Conservation (phyloP, 2,329 filamentous ascomycete species). For the Stachybotrys elegans region DNA sequence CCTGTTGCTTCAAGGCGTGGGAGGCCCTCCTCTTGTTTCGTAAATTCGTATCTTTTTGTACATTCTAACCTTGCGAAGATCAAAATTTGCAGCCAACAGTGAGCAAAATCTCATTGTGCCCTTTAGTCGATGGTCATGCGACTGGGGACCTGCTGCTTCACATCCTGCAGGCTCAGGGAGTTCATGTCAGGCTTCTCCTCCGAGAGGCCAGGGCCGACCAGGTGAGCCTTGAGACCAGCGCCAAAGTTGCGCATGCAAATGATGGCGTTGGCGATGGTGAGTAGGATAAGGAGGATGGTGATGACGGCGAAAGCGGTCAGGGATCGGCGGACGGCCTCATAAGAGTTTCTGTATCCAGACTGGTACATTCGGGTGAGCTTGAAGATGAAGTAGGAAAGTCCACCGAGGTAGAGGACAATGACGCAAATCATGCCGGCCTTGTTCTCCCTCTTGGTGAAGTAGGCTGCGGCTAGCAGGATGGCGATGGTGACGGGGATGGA, state of each 20-base stretch:
- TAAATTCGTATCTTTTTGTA: constrained; percentile 33
- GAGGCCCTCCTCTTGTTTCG: constrained; percentile 19
- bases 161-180: constrained; percentile 51
- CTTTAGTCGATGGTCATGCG: constrained; percentile 59
- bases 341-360: constrained; percentile 51
- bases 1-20: not conserved
- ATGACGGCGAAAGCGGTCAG: constrained; percentile 92
- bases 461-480: constrained; percentile 80
- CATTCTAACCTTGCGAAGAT: constrained; percentile 11
- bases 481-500: constrained; percentile 88
- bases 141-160: constrained; percentile 49
- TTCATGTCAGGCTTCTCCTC: constrained; percentile 52
- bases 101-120: constrained; percentile 8
- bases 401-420: constrained; percentile 83
- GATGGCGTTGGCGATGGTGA: constrained; percentile 82
- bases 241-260: constrained; percentile 89
- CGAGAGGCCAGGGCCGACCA: constrained; percentile 49
- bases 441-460: constrained; percentile 79
- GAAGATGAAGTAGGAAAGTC: constrained; percentile 93
- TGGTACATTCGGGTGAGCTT: constrained; percentile 96
- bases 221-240: constrained; percentile 81
- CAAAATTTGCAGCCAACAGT: not conserved
- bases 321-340: constrained; percentile 74
- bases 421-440: constrained; percentile 69
- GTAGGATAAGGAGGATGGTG: constrained; percentile 80